phyloP scores from a whole-genome alignment of 2,329 filamentous ascomycete genomes.

The Paraconiothyrium brasiliense region DNA sequence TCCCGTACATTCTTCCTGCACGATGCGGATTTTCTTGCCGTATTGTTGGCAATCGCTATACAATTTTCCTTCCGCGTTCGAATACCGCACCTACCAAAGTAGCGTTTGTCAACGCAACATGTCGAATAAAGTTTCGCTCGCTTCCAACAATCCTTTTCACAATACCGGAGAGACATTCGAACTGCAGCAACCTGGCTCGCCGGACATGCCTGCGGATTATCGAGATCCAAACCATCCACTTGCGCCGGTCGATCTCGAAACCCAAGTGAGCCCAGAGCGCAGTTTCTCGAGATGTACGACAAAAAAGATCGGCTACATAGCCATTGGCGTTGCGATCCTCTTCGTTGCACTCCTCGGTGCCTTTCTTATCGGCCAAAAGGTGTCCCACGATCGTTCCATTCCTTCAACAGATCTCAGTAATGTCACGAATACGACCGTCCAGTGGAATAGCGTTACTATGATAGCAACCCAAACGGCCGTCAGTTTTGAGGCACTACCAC shows the following conservation, averaged over 20 bases:
- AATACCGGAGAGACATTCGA: background rate
- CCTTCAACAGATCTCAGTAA: background rate
- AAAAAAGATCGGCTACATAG: background rate
- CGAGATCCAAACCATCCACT: constrained; percentile 7
- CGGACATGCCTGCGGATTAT: background rate
- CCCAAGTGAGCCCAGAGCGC: background rate
- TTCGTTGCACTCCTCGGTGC: background rate
- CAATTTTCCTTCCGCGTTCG: background rate
- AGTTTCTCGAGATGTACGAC: background rate
- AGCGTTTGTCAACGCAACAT: background rate
- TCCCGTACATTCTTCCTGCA: background rate
- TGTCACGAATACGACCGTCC: background rate
- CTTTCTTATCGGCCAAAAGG: background rate
- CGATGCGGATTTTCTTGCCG: background rate
- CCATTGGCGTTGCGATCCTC: background rate
- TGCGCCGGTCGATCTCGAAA: background rate
- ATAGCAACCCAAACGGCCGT: background rate
- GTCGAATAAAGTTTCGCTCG: background rate
- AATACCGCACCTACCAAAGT: background rate
- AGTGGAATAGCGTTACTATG: background rate
- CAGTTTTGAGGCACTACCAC: background rate
- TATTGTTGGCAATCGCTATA: background rate
- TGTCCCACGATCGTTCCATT: background rate
- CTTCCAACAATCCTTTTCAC: background rate
- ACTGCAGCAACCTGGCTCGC: background rate